Base-by-base conservation (phyloP, 2,329 filamentous ascomycete species). In the Penicillium expansum region DNA sequence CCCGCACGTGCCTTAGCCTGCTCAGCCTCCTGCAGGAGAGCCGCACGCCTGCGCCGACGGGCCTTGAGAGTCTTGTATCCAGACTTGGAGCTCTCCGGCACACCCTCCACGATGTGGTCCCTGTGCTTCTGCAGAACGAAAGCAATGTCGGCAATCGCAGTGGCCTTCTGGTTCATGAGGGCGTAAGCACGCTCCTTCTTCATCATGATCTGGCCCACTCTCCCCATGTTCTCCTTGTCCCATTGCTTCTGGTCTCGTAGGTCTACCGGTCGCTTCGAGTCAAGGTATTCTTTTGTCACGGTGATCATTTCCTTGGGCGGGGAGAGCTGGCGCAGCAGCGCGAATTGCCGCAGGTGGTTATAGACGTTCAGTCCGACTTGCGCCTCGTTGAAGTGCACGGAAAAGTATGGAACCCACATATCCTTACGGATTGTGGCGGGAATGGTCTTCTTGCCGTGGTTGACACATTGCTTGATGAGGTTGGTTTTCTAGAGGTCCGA, bases 151-250 rank as follows among this genome's bases (percentile, higher is more conserved):
- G 84, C 85, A 20, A 86, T 78, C 42, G 77, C 80, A 55, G 84
- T 86, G n/a, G 83, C 83, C 69, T 83, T 85, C 68, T 87, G 85
- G 66, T 87, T 77, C 83, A 86, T 86, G 43, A 87, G 74, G 43
- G 75, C 75, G 54, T 76, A 76, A n/a, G 79, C 80, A 22, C 80
- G 75, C 58, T 79, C 68, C 59, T 78, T 78, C 70, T 82, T 80
- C 60, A 77, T 67, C 65, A 79, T 73, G 41, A 79, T 61, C 56
- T 73, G 69, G 27, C 76, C 75, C 56, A 79, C 70, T 63, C 78
- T 75, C 62, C 74, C 65, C 57, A 64, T 62, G 65, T 69, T 71
- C 56, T 77, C 70, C 56, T 76, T 63, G 56, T 78, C 69, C 66
- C 75, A 73, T 53, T 75, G 64, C 57, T 78, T 71, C 13, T 76